Conservation (phyloP, 2,329 filamentous ascomycete genomes). For the Fusarium illudens region DNA sequence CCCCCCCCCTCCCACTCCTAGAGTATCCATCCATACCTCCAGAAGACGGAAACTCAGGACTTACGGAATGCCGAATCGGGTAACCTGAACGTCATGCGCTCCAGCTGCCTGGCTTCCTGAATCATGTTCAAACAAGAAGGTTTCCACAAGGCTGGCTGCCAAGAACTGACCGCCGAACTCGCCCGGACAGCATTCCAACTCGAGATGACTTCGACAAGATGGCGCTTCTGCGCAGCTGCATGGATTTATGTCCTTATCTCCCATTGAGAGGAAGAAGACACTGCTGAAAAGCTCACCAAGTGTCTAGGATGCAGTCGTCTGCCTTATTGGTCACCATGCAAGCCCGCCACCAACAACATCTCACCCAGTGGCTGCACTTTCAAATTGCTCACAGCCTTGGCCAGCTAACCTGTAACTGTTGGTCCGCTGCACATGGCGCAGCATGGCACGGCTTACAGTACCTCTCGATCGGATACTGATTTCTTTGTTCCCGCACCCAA, state of each 20-base stretch:
- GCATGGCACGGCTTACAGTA: slow-evolving; percentile 16
- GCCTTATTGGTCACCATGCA: neutral
- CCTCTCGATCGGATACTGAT: slow-evolving; percentile 23
- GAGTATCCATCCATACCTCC: neutral
- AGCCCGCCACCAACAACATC: neutral
- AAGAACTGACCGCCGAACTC: slow-evolving; percentile 2
- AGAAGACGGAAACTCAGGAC: neutral
- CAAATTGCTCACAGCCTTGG: slow-evolving; percentile 1
- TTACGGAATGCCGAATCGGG: slow-evolving; percentile 1
- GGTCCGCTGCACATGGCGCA: slow-evolving; percentile 13
- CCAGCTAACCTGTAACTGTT: slow-evolving; percentile 24
- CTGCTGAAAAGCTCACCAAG: neutral
- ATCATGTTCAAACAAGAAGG: neutral
- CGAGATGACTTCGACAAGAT: neutral
- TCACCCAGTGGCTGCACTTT: neutral
- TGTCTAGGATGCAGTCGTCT: neutral
- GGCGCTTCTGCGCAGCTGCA: slow-evolving; percentile 1
- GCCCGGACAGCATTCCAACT: slow-evolving; percentile 18
- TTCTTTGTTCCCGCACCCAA: slow-evolving; percentile 6
- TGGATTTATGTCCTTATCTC: neutral
- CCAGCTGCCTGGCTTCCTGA: slow-evolving; percentile 1
- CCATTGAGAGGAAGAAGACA: neutral
- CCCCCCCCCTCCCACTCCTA: slow-evolving; percentile 1
- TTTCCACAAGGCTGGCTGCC: slow-evolving; percentile 5
- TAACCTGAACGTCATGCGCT: slow-evolving; percentile 7